phyloP scores from a whole-genome alignment of 164 flowering plant genomes.

The Magnolia sinica region DNA sequence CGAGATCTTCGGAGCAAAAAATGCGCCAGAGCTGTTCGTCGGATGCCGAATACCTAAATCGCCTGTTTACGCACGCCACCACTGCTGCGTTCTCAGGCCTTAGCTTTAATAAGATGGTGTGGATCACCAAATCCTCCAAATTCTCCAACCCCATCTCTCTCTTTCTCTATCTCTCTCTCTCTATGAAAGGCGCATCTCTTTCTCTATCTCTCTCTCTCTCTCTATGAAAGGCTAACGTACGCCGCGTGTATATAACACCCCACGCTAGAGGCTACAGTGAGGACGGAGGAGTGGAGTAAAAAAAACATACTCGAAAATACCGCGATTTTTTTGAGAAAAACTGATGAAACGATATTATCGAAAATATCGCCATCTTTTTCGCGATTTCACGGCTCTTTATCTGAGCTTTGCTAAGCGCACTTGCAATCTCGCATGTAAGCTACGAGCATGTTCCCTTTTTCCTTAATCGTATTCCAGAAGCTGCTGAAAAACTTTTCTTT shows the following conservation, averaged over 20 bases:
- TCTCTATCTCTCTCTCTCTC: slow-evolving; percentile 4
- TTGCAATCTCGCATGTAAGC: too few relatives aligned
- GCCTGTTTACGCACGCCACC: slow-evolving; percentile 45
- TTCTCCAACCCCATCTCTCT: slow-evolving; percentile 33
- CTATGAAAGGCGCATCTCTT: slow-evolving; percentile 1
- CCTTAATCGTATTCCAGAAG: too few relatives aligned
- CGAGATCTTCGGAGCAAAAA: slow-evolving; percentile 53
- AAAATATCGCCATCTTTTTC: too few relatives aligned
- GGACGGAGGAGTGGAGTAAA: too few relatives aligned
- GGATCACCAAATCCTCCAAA: slow-evolving; percentile 53
- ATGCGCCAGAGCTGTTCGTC: slow-evolving; percentile 70
- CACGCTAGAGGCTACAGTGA: too few relatives aligned
- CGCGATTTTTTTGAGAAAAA: too few relatives aligned
- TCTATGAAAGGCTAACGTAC: background rate
- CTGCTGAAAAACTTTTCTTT: too few relatives aligned
- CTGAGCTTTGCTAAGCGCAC: too few relatives aligned
- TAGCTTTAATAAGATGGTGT: slow-evolving; percentile 43
- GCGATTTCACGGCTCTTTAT: too few relatives aligned
- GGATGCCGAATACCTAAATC: slow-evolving; percentile 42
- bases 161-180: background rate
- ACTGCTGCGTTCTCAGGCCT: slow-evolving; percentile 42
- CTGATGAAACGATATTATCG: too few relatives aligned
- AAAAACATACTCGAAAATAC: too few relatives aligned
- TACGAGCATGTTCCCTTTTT: too few relatives aligned
- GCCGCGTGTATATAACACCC: background rate